Conservation (phyloP, 352 stramenopile species). For the Sclerospora graminicola region DNA sequence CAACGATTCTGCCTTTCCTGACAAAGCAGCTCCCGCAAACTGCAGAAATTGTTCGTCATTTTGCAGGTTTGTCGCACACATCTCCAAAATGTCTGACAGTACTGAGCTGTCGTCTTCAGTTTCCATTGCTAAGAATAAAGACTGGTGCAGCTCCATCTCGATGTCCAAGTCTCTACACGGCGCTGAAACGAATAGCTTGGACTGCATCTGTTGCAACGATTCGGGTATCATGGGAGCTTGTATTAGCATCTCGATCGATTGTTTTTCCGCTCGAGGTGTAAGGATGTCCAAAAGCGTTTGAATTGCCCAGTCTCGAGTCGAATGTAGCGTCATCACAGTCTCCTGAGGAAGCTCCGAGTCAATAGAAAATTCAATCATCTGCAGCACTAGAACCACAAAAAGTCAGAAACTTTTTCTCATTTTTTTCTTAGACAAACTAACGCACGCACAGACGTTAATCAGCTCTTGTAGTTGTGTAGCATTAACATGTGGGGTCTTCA, state of each 20-base stretch:
- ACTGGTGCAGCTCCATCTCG: conserved; percentile 22
- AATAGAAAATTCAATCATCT: conserved; percentile 30
- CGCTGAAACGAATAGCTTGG: conserved; percentile 22
- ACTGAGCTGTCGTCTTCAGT: conserved; percentile 4
- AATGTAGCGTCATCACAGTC: conserved; percentile 15
- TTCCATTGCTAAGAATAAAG: conserved; percentile 12
- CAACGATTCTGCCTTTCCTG: conserved; percentile 7
- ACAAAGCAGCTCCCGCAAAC: conserved; percentile 15
- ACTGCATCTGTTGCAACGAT: conserved; percentile 27
- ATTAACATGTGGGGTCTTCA: conserved; percentile 9
- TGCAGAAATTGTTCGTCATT: conserved; percentile 26
- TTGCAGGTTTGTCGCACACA: conserved; percentile 11
- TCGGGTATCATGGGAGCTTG: conserved; percentile 2
- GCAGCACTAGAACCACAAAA: conserved; percentile 21
- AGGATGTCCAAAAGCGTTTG: conserved; percentile 26
- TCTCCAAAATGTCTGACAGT: conserved; percentile 19
- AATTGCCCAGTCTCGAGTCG: conserved; percentile 23
- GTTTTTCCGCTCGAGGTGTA: neutral
- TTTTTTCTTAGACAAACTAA: neutral
- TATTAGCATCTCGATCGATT: neutral
- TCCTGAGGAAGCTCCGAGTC: conserved; percentile 7
- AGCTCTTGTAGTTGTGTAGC: conserved; percentile 21
- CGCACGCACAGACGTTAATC: conserved; percentile 19
- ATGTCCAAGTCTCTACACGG: conserved; percentile 11
- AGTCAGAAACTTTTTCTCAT: neutral